Evolutionary conservation across 805 yeast genomes (phyloP).

Genomic region (Yarrowia divulgata): DNA sequence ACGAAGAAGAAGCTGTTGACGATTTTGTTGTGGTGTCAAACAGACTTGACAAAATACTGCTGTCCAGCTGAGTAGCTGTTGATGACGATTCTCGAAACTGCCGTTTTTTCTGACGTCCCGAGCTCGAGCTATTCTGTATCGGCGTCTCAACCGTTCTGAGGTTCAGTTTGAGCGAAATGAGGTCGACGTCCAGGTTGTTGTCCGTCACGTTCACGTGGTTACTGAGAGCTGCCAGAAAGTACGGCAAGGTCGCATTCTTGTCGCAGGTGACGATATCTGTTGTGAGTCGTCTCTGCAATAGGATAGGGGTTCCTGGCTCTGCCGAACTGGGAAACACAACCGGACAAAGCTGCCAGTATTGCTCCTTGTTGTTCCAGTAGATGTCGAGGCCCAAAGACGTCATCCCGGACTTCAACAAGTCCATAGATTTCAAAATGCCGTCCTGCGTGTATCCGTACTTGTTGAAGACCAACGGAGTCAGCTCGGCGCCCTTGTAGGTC

Average conservation of each 20-base stretch:
- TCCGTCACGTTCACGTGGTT: constrained; percentile 54
- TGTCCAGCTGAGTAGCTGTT: not conserved
- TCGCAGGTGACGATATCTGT: constrained; percentile 15
- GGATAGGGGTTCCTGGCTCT: constrained; percentile 1
- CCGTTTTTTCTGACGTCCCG: not conserved
- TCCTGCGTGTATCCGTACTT: constrained; percentile 48
- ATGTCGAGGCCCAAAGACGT: constrained; percentile 55
- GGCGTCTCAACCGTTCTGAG: constrained; percentile 43
- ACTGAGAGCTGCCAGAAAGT: constrained; percentile 44
- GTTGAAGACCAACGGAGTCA: constrained; percentile 48
- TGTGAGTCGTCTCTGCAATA: not conserved
- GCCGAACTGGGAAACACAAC: constrained; percentile 43
- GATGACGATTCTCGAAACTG: not conserved
- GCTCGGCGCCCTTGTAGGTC: constrained; percentile 50
- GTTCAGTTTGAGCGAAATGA: constrained; percentile 52
- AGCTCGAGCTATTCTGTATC: not conserved
- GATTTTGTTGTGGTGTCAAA: not conserved
- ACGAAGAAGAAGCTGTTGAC: not conserved
- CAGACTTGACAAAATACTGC: not conserved
- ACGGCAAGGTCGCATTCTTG: constrained; percentile 18
- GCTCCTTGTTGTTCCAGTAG: constrained; percentile 57
- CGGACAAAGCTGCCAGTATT: constrained; percentile 64
- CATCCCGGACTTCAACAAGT: constrained; percentile 51
- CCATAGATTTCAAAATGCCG: constrained; percentile 44
- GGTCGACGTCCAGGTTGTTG: constrained; percentile 56